Evolutionary conservation across 768 basidiomycete genomes (phyloP), one percentile per base, ranked within the genome.

Genomic region (Lactarius hengduanensis): DNA sequence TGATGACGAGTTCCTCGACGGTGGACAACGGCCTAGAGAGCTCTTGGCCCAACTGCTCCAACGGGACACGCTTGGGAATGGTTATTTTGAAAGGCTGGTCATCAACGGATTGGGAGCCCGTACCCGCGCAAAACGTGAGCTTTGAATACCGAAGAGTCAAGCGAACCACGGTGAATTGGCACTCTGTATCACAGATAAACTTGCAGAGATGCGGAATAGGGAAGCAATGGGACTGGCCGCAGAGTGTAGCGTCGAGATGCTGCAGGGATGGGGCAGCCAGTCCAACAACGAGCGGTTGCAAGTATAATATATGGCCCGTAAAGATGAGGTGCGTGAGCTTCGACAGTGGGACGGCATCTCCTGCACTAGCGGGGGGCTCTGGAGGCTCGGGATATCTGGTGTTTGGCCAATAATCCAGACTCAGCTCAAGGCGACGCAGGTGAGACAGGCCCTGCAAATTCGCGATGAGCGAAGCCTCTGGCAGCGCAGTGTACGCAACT

Each of bases 221-320:
- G 15, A 22, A 10, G 3, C 11, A 6, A 9, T 9, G 13, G 6
- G 34, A 2, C 43, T 6, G 11, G n/a, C 47, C 22, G 11, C 11
- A n/a, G 22, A 50, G 4, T 0, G 0, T 1, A 13, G 47, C 5
- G 9, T 41, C 3, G 30, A 61, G 6, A 40, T 32, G 32, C 13
- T 47, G 54, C 7, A 65, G 34, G 15, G 53, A 61, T 30, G 64
- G 59, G 22, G 59, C 64, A 18, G 34, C 20, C 32, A 65, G 30
- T 22, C 59, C 55, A 13, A 45, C 34, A 28, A 57, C 0, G 5
- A 66, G 43, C 13, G 3, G 10, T 2, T 66, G 20, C 43, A 66
- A 40, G 16, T 16, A 22, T 40, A 3, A 3, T 9, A 4, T 7
- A 6, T 15, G 11, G 13, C 50, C 50, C 11, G 1, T 11, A 28